Evolutionary conservation across 257 asterid genomes (phyloP), one percentile per base, ranked within the genome.

Genomic region (Thymus quinquecostatus): DNA sequence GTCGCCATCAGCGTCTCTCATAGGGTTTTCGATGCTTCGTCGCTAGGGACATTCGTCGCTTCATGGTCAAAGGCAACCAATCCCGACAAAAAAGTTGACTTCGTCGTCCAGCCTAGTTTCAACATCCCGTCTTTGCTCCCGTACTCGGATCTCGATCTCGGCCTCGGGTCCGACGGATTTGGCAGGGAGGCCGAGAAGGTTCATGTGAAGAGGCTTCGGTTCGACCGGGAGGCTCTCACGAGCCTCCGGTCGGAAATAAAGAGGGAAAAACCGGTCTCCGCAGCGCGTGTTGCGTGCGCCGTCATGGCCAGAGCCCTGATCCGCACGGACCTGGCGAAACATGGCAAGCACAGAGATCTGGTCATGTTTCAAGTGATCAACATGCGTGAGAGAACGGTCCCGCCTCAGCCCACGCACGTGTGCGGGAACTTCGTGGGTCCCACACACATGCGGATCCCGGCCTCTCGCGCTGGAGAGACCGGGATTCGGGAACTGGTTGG

Each of bases 21-120:
- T 29, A 14, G 56, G 6, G 3, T 50, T 50, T n/a, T 50, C 56
- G 56, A 50, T 29, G 3, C 2, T 3, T n/a, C 56, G 4, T 83
- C 69, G 50, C 60, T 76, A 1, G 34, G 30, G 47, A 69, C 82
- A 4, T 84, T 84, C 48, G 0, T 84, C 5, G 56, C 27, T 3
- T 77, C 78, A 1, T 84, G 84, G 84, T 75, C 88, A 5, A 45
- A 47, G 33, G 55, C 71, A 36, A 34, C 33, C 61, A 33, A 45
- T 10, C 36, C 77, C 2, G 27, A 48, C 7, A 1, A 5, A 50
- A 14, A 0, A 8, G 29, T 50, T 1, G 29, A 21, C 21, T 21
- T n/a, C 5, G 1, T 50, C 21, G 6, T 29, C 56, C 21, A 0
- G 21, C 56, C 80, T 0, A 41, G 32, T 53, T 80, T 73, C 68